Evolutionary conservation across 345 rosid species (phyloP).

Genomic region (Lepidium sativum): DNA sequence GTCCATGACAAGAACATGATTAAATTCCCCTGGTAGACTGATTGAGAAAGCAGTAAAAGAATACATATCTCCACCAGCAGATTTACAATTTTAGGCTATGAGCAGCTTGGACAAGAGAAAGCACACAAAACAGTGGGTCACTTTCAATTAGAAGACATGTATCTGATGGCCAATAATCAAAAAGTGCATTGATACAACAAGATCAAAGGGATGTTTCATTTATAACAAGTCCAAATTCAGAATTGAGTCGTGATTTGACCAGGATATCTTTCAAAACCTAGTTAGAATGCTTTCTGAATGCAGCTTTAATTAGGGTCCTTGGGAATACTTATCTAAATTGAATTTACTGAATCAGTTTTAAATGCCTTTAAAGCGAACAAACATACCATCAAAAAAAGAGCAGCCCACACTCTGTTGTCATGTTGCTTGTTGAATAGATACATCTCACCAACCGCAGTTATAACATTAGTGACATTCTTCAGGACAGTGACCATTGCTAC

Average conservation of each 20-base stretch:
- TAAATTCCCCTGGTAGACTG: not conserved
- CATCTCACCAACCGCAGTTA: constrained; percentile 97
- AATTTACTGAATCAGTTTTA: not conserved
- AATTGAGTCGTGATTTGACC: not conserved
- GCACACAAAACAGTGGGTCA: not conserved
- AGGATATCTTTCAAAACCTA: not conserved
- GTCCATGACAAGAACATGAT: not conserved
- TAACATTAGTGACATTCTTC: constrained; percentile 96
- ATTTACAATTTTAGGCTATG: not conserved
- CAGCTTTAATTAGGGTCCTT: not conserved
- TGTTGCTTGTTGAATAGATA: constrained; percentile 85
- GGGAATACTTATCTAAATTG: not conserved
- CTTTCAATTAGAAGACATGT: not conserved
- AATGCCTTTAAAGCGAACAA: not conserved
- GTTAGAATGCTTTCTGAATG: not conserved
- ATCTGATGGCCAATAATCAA: not conserved
- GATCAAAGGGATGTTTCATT: not conserved
- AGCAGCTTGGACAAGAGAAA: not conserved
- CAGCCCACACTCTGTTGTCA: constrained; percentile 91
- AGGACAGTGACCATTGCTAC: constrained; percentile 99
- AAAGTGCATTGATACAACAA: not conserved
- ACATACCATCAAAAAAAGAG: constrained; percentile 91
- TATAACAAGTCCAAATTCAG: not conserved
- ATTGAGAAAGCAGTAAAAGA: not conserved
- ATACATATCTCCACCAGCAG: not conserved